Evolutionary conservation across 306 rosid species (phyloP).

Genomic region (Acacia acuminata): DNA sequence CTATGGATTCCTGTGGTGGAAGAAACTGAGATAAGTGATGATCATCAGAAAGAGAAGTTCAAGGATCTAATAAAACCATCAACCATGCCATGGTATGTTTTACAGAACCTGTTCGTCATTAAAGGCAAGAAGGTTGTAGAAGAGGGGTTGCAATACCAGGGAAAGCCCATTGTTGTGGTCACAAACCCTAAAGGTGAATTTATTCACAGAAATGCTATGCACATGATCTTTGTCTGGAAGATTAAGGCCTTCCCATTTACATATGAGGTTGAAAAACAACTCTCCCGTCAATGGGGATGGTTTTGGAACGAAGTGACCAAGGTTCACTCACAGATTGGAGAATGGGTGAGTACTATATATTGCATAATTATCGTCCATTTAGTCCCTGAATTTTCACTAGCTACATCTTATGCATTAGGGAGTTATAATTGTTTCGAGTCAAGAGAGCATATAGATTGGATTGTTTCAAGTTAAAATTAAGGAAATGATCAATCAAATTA

Average conservation of each 20-base stretch:
- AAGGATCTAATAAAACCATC: constrained; percentile 13
- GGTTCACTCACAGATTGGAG: neutral
- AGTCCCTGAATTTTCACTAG: no score
- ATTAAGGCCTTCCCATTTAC: constrained; percentile 38
- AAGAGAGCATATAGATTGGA: no score
- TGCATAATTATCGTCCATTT: no score
- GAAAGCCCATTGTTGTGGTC: constrained; percentile 37
- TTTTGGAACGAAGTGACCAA: neutral
- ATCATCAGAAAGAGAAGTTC: constrained; percentile 32
- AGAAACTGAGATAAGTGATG: constrained; percentile 6
- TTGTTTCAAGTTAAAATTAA: no score
- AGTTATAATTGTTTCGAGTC: no score
- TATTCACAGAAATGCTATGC: constrained; percentile 36
- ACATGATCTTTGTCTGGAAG: constrained; percentile 35
- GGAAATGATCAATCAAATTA: no score
- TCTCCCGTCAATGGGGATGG: neutral
- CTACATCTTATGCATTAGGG: no score
- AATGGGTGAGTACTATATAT: neutral
- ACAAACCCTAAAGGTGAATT: constrained; percentile 39
- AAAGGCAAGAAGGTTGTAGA: constrained; percentile 36
- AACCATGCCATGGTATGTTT: constrained; percentile 46
- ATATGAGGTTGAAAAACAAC: neutral
- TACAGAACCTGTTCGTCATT: neutral
- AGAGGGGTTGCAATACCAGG: constrained; percentile 36
- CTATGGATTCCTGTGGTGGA: constrained; percentile 50